These are phyloP conservation scores for Fraxinus baroniana DNA, from an alignment of 305 asterid species.

Conservation along the genomic window DNA sequence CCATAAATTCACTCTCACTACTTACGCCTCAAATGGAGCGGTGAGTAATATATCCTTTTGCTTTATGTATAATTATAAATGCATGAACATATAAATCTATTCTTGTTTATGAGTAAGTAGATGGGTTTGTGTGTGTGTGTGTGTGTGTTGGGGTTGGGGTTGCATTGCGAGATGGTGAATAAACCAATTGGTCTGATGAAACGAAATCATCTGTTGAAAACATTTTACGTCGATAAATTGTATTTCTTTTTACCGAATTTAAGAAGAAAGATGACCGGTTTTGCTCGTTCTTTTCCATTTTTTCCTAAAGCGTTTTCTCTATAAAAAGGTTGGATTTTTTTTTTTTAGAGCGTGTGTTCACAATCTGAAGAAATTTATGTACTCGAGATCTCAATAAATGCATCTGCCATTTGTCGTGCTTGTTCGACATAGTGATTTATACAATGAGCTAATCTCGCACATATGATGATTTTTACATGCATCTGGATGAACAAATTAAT, in stretches of 20 bases:
- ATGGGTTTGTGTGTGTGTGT: neutral
- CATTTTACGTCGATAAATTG: neutral
- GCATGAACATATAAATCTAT: neutral
- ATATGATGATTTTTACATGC: slow-evolving; percentile 1
- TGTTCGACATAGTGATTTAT: neutral
- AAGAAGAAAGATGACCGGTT: neutral
- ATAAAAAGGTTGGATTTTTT: neutral
- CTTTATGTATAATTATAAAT: neutral
- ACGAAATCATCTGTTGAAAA: slow-evolving; percentile 6
- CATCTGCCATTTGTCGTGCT: neutral
- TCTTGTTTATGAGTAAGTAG: neutral
- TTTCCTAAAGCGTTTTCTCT: neutral
- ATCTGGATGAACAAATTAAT: slow-evolving; percentile 19
- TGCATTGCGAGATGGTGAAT: neutral
- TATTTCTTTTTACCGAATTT: neutral
- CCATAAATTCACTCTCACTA: slow-evolving; percentile 62
- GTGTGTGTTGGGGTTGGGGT: neutral
- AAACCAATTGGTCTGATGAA: slow-evolving; percentile 10
- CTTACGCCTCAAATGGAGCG: slow-evolving; percentile 52
- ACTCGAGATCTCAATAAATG: slow-evolving; percentile 2
- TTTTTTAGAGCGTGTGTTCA: neutral
- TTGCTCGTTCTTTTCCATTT: neutral
- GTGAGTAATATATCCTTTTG: slow-evolving; percentile 29
- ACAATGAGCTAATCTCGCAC: neutral
- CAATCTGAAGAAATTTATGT: neutral